Percentiles rank a stretch among this genome's conserved stretches.
These are phyloP conservation scores for Microbotryomycetes sp. DNA, from an alignment of 1,284 basidiomycete genomes.

Conservation along the genomic window DNA sequence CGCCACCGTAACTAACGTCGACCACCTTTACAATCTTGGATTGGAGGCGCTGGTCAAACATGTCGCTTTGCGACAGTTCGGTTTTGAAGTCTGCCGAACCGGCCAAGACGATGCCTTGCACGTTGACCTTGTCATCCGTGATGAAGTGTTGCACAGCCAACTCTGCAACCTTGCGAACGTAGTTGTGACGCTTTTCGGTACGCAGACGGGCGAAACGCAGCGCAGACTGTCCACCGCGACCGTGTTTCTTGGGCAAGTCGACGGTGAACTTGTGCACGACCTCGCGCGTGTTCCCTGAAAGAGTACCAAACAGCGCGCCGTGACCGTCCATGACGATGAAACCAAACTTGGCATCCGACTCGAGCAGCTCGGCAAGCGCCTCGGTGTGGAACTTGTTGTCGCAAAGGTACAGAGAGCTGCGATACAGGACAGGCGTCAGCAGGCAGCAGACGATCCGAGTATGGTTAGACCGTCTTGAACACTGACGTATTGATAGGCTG, in stretches of 20 bases:
- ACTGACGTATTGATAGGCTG: neutral
- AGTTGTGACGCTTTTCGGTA: slow-evolving; percentile 99
- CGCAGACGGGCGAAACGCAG: slow-evolving; percentile 99
- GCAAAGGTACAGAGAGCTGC: slow-evolving; percentile 72
- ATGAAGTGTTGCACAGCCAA: slow-evolving; percentile 96
- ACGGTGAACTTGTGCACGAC: slow-evolving; percentile 97
- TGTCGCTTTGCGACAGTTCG: slow-evolving; percentile 89
- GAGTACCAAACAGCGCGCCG: slow-evolving; percentile 89
- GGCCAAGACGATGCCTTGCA: slow-evolving; percentile 91
- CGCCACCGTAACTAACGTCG: slow-evolving; percentile 97
- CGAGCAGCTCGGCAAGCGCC: slow-evolving; percentile 89
- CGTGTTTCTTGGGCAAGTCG: slow-evolving; percentile 97
- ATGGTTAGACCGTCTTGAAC: neutral
- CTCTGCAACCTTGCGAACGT: slow-evolving; percentile 98
- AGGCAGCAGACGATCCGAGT: neutral
- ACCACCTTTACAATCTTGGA: slow-evolving; percentile 95
- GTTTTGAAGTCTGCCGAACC: slow-evolving; percentile 99
- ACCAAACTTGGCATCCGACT: slow-evolving; percentile 95
- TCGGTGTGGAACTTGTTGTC: slow-evolving; percentile 99
- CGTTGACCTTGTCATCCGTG: slow-evolving; percentile 96
- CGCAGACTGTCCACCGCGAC: slow-evolving; percentile 97
- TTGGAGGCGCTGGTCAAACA: slow-evolving; percentile 83
- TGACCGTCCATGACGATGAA: slow-evolving; percentile 99
- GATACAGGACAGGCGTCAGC: neutral
- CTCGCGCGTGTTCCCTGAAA: slow-evolving; percentile 95